Conservation (phyloP, 169 alveolate species). For the Perkinsus chesapeaki region DNA sequence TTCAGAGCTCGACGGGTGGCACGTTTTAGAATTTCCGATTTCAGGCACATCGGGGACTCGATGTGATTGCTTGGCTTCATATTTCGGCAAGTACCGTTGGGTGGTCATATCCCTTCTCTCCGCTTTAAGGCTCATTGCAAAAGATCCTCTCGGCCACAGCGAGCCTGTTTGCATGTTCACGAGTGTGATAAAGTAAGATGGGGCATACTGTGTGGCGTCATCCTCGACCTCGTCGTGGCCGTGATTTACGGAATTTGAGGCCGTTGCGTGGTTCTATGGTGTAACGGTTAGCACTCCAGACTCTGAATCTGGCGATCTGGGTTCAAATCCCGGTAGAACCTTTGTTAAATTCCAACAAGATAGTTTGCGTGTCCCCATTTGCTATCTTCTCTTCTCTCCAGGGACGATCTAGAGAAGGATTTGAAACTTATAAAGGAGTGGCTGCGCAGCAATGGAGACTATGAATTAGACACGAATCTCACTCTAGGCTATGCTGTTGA, state of each 20-base stretch:
- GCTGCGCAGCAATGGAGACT: background rate
- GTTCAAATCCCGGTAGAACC: constrained; percentile 1
- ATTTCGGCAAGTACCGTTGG: background rate
- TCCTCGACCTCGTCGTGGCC: too few species aligned
- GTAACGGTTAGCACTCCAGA: constrained; percentile 4
- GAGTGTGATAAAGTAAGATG: background rate
- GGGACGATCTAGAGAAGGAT: background rate
- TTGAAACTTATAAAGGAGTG: background rate
- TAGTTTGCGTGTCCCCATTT: too few species aligned
- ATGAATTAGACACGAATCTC: background rate
- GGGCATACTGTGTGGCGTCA: too few species aligned
- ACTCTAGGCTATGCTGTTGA: background rate
- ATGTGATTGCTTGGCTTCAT: background rate
- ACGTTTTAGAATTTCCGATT: background rate
- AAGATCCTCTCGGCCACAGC: background rate
- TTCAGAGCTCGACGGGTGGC: background rate
- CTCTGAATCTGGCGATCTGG: constrained; percentile 5
- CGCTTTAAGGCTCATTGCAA: background rate
- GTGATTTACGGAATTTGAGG: too few species aligned
- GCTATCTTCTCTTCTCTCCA: background rate
- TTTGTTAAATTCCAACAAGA: too few species aligned
- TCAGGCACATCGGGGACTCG: background rate
- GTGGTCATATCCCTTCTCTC: background rate
- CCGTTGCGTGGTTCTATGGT: constrained; percentile 4
- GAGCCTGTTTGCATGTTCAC: background rate